A percentile compares a stretch with the other conserved stretches of the same genome.
These are phyloP conservation scores for Phytopythium delawarense DNA, from an alignment of 352 stramenopile species.

Conservation along the genomic window DNA sequence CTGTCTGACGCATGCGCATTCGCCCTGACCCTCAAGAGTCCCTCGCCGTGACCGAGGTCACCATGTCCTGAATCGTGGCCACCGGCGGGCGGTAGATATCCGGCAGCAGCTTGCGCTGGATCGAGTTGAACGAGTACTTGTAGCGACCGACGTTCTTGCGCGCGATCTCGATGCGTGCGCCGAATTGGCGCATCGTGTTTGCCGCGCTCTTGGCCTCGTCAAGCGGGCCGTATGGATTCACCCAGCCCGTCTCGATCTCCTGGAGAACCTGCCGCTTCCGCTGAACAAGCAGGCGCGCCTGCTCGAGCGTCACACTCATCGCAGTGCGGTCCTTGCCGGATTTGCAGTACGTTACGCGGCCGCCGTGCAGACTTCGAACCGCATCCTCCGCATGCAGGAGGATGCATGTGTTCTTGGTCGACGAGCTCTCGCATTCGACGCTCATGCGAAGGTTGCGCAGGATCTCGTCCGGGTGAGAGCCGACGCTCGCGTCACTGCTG, in stretches of 20 bases:
- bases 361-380: conserved; percentile 90
- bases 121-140: conserved; percentile 97
- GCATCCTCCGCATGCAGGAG: conserved; percentile 78
- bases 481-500: conserved; percentile 44
- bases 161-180: conserved; percentile 93
- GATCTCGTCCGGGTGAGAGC: conserved; percentile 63
- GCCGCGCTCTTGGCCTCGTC: conserved; percentile 78
- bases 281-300: conserved; percentile 87
- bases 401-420: conserved; percentile 86
- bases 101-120: conserved; percentile 95
- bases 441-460: conserved; percentile 57
- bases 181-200: conserved; percentile 90
- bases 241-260: conserved; percentile 49
- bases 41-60: conserved; percentile 86
- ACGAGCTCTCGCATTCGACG: conserved; percentile 69
- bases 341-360: conserved; percentile 96
- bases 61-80: conserved; percentile 89
- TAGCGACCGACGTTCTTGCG: conserved; percentile 96
- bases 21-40: conserved; percentile 53
- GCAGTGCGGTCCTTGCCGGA: conserved; percentile 97
- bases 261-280: conserved; percentile 68
- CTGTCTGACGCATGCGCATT: not conserved
- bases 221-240: conserved; percentile 44
- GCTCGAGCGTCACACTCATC: conserved; percentile 96
- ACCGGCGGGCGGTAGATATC: conserved; percentile 88